phyloP scores from a whole-genome alignment of 306 rosid species.

The Citrullus amarus region DNA sequence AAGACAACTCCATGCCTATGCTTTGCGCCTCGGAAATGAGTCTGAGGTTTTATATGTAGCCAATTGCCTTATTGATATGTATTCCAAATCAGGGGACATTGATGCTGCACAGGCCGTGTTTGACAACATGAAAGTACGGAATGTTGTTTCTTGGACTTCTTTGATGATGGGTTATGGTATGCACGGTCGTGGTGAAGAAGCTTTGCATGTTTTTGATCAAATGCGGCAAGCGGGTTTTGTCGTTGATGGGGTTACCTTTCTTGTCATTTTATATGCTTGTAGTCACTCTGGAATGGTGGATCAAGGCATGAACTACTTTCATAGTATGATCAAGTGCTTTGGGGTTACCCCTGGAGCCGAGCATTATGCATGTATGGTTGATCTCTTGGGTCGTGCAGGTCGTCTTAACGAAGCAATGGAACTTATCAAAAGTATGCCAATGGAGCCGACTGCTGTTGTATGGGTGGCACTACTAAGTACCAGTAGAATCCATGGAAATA shows the following conservation, averaged over 20 bases:
- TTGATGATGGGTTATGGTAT: slow-evolving; percentile 68
- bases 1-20: slow-evolving; percentile 54
- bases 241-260: slow-evolving; percentile 62
- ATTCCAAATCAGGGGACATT: slow-evolving; percentile 70
- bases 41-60: slow-evolving; percentile 40
- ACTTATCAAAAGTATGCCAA: slow-evolving; percentile 56
- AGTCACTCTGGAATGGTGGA: slow-evolving; percentile 77
- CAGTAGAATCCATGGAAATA: slow-evolving; percentile 53
- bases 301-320: slow-evolving; percentile 47
- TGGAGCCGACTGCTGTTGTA: slow-evolving; percentile 54
- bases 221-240: slow-evolving; percentile 39
- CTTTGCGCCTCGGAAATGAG: slow-evolving; percentile 36
- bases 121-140: slow-evolving; percentile 37
- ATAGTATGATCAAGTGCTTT: slow-evolving; percentile 41
- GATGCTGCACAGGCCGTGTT: slow-evolving; percentile 60
- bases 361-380: slow-evolving; percentile 88
- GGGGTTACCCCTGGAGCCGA: slow-evolving; percentile 60
- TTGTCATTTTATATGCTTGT: slow-evolving; percentile 76
- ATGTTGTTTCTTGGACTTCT: slow-evolving; percentile 81
- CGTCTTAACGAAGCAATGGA: slow-evolving; percentile 44
- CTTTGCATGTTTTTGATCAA: slow-evolving; percentile 44
- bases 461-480: slow-evolving; percentile 79
- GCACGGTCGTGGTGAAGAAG: slow-evolving; percentile 83
- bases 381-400: slow-evolving; percentile 79
- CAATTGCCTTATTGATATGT: slow-evolving; percentile 83